Evolutionary conservation across 495 filamentous ascomycete genomes (phyloP).

Genomic region (Penicillium manginii): DNA sequence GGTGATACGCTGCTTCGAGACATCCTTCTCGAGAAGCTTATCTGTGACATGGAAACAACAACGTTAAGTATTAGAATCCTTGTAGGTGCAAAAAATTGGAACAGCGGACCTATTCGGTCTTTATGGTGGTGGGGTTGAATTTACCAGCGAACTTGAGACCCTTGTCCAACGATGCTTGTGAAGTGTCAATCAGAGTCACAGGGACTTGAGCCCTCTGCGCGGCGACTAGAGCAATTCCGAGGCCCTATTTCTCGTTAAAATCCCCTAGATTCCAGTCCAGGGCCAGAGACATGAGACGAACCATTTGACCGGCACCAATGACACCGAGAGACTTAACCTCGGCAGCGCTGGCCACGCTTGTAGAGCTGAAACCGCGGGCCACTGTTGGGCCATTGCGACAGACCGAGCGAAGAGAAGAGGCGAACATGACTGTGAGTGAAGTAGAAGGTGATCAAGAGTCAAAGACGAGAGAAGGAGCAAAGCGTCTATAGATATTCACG

Average conservation of each 20-base stretch:
- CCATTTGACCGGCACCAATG: conserved; percentile 96
- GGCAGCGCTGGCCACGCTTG: conserved; percentile 54
- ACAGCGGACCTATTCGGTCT: not conserved
- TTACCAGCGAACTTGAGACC: conserved; percentile 87
- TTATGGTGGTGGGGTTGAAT: conserved; percentile 13
- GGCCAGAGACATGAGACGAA: conserved; percentile 39
- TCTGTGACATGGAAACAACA: conserved; percentile 53
- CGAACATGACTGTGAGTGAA: conserved; percentile 34
- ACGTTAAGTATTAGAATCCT: not conserved
- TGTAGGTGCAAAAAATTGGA: not conserved
- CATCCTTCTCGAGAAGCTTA: conserved; percentile 89
- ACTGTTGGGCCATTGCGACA: conserved; percentile 35
- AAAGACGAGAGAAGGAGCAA: conserved; percentile 3
- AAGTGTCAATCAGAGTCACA: conserved; percentile 85
- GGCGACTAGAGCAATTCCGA: conserved; percentile 95
- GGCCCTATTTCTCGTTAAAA: conserved; percentile 61
- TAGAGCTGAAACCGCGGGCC: conserved; percentile 50
- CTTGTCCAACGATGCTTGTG: conserved; percentile 86
- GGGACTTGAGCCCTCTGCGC: conserved; percentile 82
- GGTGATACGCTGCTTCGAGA: conserved; percentile 80
- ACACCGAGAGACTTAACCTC: conserved; percentile 91
- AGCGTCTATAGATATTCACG: conserved; percentile 26
- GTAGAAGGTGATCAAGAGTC: not conserved
- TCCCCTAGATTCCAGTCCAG: conserved; percentile 9
- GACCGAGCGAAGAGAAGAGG: conserved; percentile 36